These are phyloP conservation scores for Guyanaporus albipodus DNA, from an alignment of 768 basidiomycete species.

Conservation along the genomic window DNA sequence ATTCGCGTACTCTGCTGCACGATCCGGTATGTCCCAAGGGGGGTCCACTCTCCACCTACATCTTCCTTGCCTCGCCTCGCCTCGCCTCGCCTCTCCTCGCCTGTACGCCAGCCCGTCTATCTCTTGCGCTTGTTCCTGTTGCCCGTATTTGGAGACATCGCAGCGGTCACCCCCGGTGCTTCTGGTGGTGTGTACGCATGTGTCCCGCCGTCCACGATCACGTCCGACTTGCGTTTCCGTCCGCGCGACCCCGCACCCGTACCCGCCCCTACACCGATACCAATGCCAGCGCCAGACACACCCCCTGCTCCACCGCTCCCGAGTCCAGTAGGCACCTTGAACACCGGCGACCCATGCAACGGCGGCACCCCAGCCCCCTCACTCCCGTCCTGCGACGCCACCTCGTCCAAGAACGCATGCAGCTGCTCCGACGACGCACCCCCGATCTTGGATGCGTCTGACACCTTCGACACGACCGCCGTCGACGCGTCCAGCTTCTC, in stretches of 20 bases:
- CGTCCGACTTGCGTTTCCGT: conserved; percentile 41
- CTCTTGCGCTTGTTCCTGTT: conserved; percentile 30
- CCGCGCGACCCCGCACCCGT: conserved; percentile 11
- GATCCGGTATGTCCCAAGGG: too few species aligned
- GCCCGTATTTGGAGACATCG: conserved; percentile 6
- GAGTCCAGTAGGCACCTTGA: conserved; percentile 3
- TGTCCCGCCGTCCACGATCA: conserved; percentile 16
- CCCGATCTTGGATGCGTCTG: conserved; percentile 27
- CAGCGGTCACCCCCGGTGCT: not conserved
- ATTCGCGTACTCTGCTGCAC: too few species aligned
- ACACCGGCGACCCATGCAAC: not conserved
- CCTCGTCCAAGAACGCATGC: conserved; percentile 43
- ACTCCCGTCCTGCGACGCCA: conserved; percentile 31
- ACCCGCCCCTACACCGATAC: not conserved
- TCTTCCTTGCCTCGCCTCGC: too few species aligned
- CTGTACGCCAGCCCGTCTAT: too few species aligned
- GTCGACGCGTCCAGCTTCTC: conserved; percentile 31
- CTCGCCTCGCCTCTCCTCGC: too few species aligned
- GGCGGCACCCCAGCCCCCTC: conserved; percentile 1
- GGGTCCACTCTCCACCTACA: too few species aligned
- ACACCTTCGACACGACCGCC: conserved; percentile 26
- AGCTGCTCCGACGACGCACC: conserved; percentile 35
- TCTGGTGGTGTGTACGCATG: not conserved
- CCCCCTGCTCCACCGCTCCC: not conserved
- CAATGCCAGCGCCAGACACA: too few species aligned